phyloP scores from a whole-genome alignment of 2,329 filamentous ascomycete species.

The Monilinia polystroma region DNA sequence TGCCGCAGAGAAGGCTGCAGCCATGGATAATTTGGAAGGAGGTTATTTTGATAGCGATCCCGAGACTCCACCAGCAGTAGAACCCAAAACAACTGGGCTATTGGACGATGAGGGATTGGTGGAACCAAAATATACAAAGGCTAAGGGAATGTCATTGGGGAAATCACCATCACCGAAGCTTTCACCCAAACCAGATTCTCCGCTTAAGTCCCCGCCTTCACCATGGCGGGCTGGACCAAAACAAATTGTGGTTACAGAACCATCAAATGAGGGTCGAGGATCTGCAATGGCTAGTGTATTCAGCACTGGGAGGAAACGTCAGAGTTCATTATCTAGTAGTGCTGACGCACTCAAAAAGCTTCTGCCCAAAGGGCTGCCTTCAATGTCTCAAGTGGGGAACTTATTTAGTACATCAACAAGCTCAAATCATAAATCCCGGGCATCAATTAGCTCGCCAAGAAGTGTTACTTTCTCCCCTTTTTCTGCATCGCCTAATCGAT shows the following conservation, averaged over 20 bases:
- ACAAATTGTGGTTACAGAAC: conserved; percentile 40
- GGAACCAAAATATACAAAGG: neutral
- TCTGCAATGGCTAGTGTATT: conserved; percentile 50
- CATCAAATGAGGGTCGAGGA: conserved; percentile 37
- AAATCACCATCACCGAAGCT: conserved; percentile 37
- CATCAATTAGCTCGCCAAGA: conserved; percentile 15
- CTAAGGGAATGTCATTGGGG: conserved; percentile 24
- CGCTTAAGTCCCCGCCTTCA: conserved; percentile 30
- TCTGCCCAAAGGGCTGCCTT: conserved; percentile 54
- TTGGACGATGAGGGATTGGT: conserved; percentile 7
- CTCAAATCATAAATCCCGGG: conserved; percentile 27
- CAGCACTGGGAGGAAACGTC: conserved; percentile 44
- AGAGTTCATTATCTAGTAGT: conserved; percentile 54
- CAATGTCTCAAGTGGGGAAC: conserved; percentile 40
- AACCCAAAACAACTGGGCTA: neutral
- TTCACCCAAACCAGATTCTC: conserved; percentile 22
- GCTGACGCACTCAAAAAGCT: conserved; percentile 58
- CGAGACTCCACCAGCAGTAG: conserved; percentile 34
- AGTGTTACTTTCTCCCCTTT: conserved; percentile 15
- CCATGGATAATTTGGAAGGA: conserved; percentile 52
- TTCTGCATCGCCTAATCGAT: conserved; percentile 10
- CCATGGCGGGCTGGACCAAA: conserved; percentile 48
- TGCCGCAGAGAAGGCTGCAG: conserved; percentile 57
- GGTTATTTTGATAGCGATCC: conserved; percentile 43
- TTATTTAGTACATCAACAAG: conserved; percentile 36